Conservation (phyloP, 768 basidiomycete genomes). For the Phylloporus arenicola region DNA sequence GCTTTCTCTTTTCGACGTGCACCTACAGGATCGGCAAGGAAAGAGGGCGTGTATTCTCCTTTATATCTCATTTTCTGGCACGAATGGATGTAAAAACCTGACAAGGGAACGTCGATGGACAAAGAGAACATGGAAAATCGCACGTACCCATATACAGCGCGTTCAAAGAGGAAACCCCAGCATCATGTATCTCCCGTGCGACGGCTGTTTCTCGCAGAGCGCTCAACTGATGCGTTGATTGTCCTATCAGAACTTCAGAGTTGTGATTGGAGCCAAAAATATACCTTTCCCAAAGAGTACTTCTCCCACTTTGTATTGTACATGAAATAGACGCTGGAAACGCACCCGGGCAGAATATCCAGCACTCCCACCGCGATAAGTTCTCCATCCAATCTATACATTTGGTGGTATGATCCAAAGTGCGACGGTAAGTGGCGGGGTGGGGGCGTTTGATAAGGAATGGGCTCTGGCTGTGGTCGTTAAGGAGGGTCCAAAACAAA, state of each 20-base stretch:
- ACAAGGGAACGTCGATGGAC: background rate
- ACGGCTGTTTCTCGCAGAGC: conserved; percentile 78
- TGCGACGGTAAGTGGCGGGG: conserved; percentile 59
- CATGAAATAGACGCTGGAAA: conserved; percentile 86
- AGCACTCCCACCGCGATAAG: conserved; percentile 84
- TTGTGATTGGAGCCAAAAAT: background rate
- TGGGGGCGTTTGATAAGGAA: conserved; percentile 47
- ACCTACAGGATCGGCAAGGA: conserved; percentile 76
- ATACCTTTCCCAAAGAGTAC: conserved; percentile 74
- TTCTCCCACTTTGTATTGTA: conserved; percentile 69
- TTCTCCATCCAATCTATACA: conserved; percentile 76
- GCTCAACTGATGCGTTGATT: conserved; percentile 52
- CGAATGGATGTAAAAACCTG: conserved; percentile 89
- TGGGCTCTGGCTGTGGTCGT: conserved; percentile 46
- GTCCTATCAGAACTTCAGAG: background rate
- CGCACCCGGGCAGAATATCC: conserved; percentile 83
- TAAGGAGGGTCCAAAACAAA: background rate
- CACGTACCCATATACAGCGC: conserved; percentile 83
- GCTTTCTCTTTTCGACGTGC: background rate
- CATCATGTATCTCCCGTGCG: conserved; percentile 65
- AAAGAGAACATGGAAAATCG: background rate
- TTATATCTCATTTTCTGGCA: conserved; percentile 97
- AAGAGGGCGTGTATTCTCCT: conserved; percentile 87
- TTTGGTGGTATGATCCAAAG: conserved; percentile 92
- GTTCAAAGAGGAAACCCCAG: conserved; percentile 57